Base-by-base conservation (phyloP, 768 basidiomycete species). In the Sutorius australiensis region DNA sequence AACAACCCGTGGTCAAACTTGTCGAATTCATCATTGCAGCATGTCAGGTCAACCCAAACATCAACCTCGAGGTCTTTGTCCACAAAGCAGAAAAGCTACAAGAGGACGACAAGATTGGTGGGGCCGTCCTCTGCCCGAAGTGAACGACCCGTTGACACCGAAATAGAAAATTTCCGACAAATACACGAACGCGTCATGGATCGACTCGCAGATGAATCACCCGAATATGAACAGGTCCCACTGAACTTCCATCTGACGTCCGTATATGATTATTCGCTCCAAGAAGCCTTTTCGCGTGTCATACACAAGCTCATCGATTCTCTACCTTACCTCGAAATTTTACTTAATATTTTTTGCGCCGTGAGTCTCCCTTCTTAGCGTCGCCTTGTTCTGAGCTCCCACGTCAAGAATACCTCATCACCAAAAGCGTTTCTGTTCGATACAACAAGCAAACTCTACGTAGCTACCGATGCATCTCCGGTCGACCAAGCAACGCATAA, bases 391-490 rank as follows among this genome's bases (percentile, higher is more conserved):
- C 36, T 40, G 38, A 58, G 24, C 46, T 39, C 12, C 21, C 31
- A 5, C 14, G 24, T 46, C 16, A 59, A 95, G 92, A 92, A 92
- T 55, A 94, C 90, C 2, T 89, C 90, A 62, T 89, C 94, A 30
- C 86, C 91, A 34, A 98, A 98, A 67, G 91, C 93, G 0, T 98
- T 95, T 66, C 72, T 98, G 13, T 98, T 95, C 60, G 95, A 98
- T 64, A 84, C 82, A 16, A 77, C 77, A 5, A 92, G 92, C 21
- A 80, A 91, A 45, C 74, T 97, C 27, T 94, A 95, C 64, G 78
- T 98, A n/a, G 94, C 94, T 11, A 94, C 94, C 11, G 95, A 98
- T 63, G 86, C 87, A 16, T 92, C 90, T 0, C 92, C 94, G 5
- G 89, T 95, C 27, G 94, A 98, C 65, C 80, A 86, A 52, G 84